These are phyloP conservation scores for Arthrocladium fulminans DNA, from an alignment of 2,329 filamentous ascomycete genomes.

Conservation along the genomic window DNA sequence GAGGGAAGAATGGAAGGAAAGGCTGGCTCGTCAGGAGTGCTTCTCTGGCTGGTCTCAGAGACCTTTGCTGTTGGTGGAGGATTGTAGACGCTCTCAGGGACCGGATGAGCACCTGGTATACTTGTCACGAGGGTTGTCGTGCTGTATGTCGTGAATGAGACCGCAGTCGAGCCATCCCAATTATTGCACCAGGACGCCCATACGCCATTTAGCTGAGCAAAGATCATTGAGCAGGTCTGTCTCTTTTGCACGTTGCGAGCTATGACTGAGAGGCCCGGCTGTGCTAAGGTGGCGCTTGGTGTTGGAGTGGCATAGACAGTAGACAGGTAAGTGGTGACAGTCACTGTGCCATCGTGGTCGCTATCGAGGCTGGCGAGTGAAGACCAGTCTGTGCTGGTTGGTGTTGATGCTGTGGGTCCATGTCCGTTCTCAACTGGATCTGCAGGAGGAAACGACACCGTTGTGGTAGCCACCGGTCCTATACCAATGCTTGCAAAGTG, in stretches of 20 bases:
- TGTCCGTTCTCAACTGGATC: background rate
- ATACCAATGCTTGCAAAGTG: conserved; percentile 12
- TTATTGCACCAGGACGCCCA: conserved; percentile 22
- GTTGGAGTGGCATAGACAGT: background rate
- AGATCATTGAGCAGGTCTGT: conserved; percentile 23
- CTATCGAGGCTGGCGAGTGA: background rate
- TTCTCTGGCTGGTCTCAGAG: conserved; percentile 4
- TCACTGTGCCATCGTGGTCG: conserved; percentile 1
- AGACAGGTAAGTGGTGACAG: conserved; percentile 5
- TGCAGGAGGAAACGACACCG: conserved; percentile 3
- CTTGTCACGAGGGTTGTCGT: conserved; percentile 17
- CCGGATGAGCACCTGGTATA: background rate
- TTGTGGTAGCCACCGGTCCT: conserved; percentile 4
- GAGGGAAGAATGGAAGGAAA: background rate
- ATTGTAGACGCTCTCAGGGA: conserved; percentile 5
- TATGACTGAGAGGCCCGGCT: background rate
- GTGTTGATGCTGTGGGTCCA: background rate
- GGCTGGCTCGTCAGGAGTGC: conserved; percentile 5
- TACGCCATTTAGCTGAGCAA: conserved; percentile 17
- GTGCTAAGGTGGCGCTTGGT: background rate
- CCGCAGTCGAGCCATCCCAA: conserved; percentile 17
- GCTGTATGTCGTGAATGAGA: conserved; percentile 18
- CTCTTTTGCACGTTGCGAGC: conserved; percentile 11
- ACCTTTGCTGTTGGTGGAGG: background rate
- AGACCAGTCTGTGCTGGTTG: background rate